Evolutionary conservation across 139 green algal species (phyloP).

Genomic region (Pseudopediastrum boryanum): DNA sequence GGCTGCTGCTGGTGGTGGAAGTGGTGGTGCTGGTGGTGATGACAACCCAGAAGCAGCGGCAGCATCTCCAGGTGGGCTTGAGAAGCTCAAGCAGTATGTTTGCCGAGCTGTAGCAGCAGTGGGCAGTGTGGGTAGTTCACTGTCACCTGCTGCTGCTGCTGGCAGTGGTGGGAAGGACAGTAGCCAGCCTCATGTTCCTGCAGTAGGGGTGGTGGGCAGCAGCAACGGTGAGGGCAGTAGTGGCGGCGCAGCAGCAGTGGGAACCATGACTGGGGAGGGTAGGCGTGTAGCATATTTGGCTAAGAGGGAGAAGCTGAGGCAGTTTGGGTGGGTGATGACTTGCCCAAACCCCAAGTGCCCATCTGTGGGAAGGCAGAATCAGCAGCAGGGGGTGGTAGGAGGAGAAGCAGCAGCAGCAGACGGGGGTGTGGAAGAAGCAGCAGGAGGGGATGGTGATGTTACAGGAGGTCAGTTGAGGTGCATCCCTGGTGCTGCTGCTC

Average conservation of each 20-base stretch:
- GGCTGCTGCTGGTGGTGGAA: neutral
- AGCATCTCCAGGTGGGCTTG: neutral
- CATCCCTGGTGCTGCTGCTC: neutral
- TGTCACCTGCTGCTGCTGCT: neutral
- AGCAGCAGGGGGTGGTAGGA: no score
- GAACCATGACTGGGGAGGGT: no score
- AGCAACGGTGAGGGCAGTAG: neutral
- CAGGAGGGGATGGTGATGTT: neutral
- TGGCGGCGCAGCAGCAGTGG: no score
- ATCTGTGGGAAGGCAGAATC: no score
- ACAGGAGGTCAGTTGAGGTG: neutral
- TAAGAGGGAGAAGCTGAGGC: no score
- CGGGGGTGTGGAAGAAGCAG: neutral
- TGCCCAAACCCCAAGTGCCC: no score
- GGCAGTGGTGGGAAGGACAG: neutral
- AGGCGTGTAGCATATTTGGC: no score
- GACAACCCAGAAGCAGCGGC: neutral
- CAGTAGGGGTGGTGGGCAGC: neutral
- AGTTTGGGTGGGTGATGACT: no score
- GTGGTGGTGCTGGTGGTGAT: neutral
- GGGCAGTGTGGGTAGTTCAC: neutral
- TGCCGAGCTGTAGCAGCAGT: neutral
- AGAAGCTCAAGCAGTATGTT: neutral
- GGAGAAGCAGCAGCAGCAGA: conserved; percentile 21
- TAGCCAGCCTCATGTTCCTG: neutral